Base-by-base conservation (phyloP, 148 eudicot genomes). In the Fagopyrum esculentum region DNA sequence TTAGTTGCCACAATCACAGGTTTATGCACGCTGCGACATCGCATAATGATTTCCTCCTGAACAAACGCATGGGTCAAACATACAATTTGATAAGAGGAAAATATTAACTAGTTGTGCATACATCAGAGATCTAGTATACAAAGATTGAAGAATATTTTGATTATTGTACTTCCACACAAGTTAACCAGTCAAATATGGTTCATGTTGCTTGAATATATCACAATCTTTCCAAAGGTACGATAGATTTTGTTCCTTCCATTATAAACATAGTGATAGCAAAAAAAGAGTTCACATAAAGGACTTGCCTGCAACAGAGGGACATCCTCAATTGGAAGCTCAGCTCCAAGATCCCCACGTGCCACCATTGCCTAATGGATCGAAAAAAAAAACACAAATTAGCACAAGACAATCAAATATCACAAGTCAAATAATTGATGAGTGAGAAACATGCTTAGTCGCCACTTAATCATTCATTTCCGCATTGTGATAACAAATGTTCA, bases 341-440 rank as follows among this genome's bases (percentile, higher is more conserved):
- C 99, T 84, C 99, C 99, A 75, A 95, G 94, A 80, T 95, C 99
- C 69, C 99, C 99, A 82, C 99, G 99, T 81, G 99, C 99, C 70
- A 95, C 99, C 99, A 95, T 95, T 71, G 99, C 99, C 99, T 95
- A 45, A 66, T 66, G 71, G 46, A 12, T 66, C 17, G 7, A 66
- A 66, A 35, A 66, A 66, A 6, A 4, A 66, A 66, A 40, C 40
- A 0, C 71, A 66, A 60, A 59, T 59, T 59, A 59, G 26, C 1
- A 8, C 3, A 11, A 22, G 26, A 19, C 29, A 59, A 26, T 9
- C 12, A 59, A 19, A 59, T 19, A 59, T 19, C 12, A 12, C 35
- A 59, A 22, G 3, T 59, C 64, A 59, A 22, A 6, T 5, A 16
- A 5, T 55, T 55, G 5, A 55, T 59, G 7, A 6, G 51, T 48